Conservation (phyloP, 2,329 filamentous ascomycete species). For the Microdochium nivale region DNA sequence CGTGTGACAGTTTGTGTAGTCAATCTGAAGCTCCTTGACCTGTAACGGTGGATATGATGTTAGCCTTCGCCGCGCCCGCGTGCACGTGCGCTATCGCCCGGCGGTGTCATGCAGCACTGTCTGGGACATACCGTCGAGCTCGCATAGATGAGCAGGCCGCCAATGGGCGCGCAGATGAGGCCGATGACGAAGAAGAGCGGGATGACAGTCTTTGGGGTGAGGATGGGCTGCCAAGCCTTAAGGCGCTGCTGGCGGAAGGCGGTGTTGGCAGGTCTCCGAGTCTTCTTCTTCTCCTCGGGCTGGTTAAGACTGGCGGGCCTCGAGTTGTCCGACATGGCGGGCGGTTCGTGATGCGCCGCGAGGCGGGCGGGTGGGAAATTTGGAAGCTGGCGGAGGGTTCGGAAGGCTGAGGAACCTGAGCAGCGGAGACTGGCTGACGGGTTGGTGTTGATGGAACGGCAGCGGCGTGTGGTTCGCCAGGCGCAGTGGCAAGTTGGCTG, state of each 20-base stretch:
- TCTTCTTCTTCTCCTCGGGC: conserved; percentile 73
- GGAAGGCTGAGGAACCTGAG: not conserved
- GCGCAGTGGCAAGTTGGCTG: no score
- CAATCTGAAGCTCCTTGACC: conserved; percentile 85
- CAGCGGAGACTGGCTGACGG: not conserved
- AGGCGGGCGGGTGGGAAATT: not conserved
- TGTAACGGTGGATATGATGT: conserved; percentile 23
- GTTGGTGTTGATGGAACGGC: no score
- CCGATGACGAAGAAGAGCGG: conserved; percentile 66
- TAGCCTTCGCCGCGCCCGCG: conserved; percentile 2
- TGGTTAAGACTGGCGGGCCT: conserved; percentile 42
- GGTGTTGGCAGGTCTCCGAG: conserved; percentile 86
- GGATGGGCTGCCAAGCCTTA: conserved; percentile 98
- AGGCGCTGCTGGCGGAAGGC: conserved; percentile 94
- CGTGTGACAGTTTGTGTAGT: conserved; percentile 72
- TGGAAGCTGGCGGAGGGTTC: not conserved
- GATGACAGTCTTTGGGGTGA: conserved; percentile 74
- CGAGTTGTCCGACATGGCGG: conserved; percentile 37
- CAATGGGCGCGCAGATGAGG: conserved; percentile 85
- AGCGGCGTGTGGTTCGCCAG: no score
- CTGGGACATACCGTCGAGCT: conserved; percentile 58
- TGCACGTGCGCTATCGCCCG: not conserved
- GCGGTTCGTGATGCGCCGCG: not conserved
- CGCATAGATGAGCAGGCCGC: conserved; percentile 77
- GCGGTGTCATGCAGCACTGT: no score